Conservation (phyloP, 1,139 yeast genomes). For the Pichia sp. region DNA sequence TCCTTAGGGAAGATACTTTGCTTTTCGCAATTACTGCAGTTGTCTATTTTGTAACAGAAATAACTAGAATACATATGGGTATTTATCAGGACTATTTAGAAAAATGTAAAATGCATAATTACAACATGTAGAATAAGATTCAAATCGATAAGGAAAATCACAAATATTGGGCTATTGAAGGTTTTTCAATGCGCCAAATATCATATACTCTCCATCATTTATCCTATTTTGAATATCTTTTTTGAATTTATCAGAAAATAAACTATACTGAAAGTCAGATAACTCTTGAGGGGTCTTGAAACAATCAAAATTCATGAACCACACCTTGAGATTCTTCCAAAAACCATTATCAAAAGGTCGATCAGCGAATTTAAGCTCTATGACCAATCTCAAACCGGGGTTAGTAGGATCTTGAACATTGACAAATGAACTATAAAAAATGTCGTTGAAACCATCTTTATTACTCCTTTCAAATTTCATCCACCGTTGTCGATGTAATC, state of each 20-base stretch:
- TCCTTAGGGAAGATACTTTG: no score
- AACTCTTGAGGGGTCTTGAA: conserved; percentile 15
- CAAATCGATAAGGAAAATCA: no score
- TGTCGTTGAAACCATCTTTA: conserved; percentile 4
- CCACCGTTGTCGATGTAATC: conserved; percentile 6
- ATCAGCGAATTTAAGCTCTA: conserved; percentile 20
- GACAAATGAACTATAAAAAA: conserved; percentile 16
- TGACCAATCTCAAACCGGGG: conserved; percentile 13
- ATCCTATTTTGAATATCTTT: conserved; percentile 10
- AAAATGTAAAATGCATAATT: no score
- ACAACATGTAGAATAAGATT: no score
- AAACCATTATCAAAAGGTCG: conserved; percentile 23
- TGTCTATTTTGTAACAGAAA: no score
- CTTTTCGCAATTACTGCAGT: no score
- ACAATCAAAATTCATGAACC: conserved; percentile 6
- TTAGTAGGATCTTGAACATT: conserved; percentile 17
- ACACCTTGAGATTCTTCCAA: conserved; percentile 16
- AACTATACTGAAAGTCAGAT: conserved; percentile 15
- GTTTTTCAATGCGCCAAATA: conserved; percentile 14
- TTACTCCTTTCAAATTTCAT: conserved; percentile 5
- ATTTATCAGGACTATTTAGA: no score
- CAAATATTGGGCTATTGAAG: no score
- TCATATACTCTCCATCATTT: conserved; percentile 14
- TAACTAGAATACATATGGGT: no score
- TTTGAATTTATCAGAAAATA: conserved; percentile 15